Evolutionary conservation across 768 basidiomycete genomes (phyloP).

Genomic region (Mycena maculata): DNA sequence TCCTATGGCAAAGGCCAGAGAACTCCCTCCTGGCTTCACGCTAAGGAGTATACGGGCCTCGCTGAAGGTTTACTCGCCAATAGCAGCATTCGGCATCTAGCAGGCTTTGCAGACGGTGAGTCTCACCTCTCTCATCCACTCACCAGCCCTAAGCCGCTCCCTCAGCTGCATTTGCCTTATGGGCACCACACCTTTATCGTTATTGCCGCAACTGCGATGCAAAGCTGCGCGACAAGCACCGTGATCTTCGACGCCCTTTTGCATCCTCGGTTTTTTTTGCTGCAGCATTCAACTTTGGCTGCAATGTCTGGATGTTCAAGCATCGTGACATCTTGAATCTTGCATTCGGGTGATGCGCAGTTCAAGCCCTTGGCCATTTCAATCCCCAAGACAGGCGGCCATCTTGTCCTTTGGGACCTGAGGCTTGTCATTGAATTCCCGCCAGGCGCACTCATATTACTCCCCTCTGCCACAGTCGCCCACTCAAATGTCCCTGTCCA

Average conservation of each 20-base stretch:
- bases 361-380: background rate
- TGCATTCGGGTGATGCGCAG: background rate
- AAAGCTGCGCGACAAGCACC: background rate
- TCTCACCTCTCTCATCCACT: background rate
- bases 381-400: background rate
- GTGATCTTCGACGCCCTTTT: no score
- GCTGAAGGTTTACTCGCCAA: background rate
- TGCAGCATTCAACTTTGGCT: background rate
- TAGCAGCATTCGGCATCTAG: background rate
- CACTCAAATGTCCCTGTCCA: no score
- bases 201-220: background rate
- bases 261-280: background rate
- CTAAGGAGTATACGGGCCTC: background rate
- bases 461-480: no score
- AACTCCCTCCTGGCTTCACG: no score
- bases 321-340: no score
- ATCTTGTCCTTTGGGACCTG: background rate
- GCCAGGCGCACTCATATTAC: no score
- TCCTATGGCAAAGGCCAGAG: background rate
- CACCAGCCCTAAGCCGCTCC: background rate
- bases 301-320: background rate
- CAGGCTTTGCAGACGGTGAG: background rate
- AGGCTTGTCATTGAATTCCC: no score
- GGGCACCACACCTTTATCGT: background rate
- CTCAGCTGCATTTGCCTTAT: background rate